Evolutionary conservation across 805 yeast species (phyloP).

Genomic region (Myxozyma geophila): DNA sequence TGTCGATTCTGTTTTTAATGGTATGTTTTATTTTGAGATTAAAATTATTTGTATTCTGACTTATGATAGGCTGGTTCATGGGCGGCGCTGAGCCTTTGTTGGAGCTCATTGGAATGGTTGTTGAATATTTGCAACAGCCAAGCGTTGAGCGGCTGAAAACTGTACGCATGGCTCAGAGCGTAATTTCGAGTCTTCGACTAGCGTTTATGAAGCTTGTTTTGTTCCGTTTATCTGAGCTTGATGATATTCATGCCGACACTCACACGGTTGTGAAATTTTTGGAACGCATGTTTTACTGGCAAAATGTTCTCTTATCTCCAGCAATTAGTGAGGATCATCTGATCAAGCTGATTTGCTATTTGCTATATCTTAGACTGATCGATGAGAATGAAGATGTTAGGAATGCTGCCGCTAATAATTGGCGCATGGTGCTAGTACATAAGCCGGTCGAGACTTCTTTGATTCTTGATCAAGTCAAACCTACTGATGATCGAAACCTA

Average conservation of each 20-base stretch:
- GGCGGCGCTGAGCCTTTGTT: slow-evolving; percentile 38
- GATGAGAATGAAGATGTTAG: slow-evolving; percentile 23
- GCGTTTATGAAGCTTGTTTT: slow-evolving; percentile 30
- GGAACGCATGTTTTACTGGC: slow-evolving; percentile 35
- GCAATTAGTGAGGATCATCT: slow-evolving; percentile 29
- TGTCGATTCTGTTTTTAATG: slow-evolving; percentile 34
- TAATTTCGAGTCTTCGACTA: slow-evolving; percentile 23
- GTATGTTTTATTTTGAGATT: slow-evolving; percentile 12
- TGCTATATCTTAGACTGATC: slow-evolving; percentile 24
- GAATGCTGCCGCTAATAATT: slow-evolving; percentile 31
- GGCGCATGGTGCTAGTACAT: slow-evolving; percentile 35
- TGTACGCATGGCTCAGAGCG: slow-evolving; percentile 26
- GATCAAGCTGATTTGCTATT: slow-evolving; percentile 32
- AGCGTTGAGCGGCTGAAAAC: slow-evolving; percentile 28
- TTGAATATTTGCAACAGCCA: slow-evolving; percentile 35
- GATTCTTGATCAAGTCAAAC: slow-evolving; percentile 31
- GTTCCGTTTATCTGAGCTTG: slow-evolving; percentile 31
- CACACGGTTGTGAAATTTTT: slow-evolving; percentile 26
- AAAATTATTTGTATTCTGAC: neutral
- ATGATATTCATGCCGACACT: slow-evolving; percentile 27
- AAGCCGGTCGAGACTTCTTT: slow-evolving; percentile 33
- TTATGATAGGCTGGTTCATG: slow-evolving; percentile 32
- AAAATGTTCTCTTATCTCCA: slow-evolving; percentile 35
- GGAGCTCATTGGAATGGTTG: slow-evolving; percentile 36
- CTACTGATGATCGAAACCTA: slow-evolving; percentile 21